These are phyloP conservation scores for Dipodascopsis uninucleata DNA, from an alignment of 805 yeast species.

Conservation along the genomic window DNA sequence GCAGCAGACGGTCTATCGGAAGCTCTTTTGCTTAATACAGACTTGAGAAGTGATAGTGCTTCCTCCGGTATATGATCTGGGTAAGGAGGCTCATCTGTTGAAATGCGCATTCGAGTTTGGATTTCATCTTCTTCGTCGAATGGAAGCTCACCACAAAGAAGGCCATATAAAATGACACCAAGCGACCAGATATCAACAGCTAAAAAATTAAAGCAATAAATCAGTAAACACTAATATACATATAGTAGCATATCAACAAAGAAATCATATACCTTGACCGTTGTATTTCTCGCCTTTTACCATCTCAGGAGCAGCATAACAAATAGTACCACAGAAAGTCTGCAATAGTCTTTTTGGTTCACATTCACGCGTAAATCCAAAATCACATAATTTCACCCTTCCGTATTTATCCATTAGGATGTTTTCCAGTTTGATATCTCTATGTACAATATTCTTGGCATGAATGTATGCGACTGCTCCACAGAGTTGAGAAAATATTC, in stretches of 20 bases:
- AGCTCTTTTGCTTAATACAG: constrained; percentile 65
- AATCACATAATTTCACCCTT: constrained; percentile 78
- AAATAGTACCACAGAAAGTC: constrained; percentile 91
- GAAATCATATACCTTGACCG: constrained; percentile 47
- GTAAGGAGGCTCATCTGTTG: constrained; percentile 62
- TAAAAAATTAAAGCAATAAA: constrained; percentile 3
- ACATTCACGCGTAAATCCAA: constrained; percentile 87
- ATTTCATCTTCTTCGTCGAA: constrained; percentile 77
- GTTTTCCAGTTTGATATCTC: constrained; percentile 72
- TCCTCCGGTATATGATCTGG: constrained; percentile 46
- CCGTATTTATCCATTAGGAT: constrained; percentile 54
- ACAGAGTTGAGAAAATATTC: constrained; percentile 49
- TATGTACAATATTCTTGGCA: constrained; percentile 69
- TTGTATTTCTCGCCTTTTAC: constrained; percentile 63
- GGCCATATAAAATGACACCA: constrained; percentile 82
- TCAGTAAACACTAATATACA: too few species aligned
- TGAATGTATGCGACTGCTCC: constrained; percentile 73
- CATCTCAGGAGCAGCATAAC: constrained; percentile 96
- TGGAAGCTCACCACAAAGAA: constrained; percentile 84
- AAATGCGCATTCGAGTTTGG: constrained; percentile 55
- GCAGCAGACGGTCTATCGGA: constrained; percentile 53
- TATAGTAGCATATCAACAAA: neutral
- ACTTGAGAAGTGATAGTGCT: constrained; percentile 49
- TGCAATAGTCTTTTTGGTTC: constrained; percentile 55
- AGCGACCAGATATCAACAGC: constrained; percentile 81